Base-by-base conservation (phyloP, 257 asterid species). In the Solanum piurae region DNA sequence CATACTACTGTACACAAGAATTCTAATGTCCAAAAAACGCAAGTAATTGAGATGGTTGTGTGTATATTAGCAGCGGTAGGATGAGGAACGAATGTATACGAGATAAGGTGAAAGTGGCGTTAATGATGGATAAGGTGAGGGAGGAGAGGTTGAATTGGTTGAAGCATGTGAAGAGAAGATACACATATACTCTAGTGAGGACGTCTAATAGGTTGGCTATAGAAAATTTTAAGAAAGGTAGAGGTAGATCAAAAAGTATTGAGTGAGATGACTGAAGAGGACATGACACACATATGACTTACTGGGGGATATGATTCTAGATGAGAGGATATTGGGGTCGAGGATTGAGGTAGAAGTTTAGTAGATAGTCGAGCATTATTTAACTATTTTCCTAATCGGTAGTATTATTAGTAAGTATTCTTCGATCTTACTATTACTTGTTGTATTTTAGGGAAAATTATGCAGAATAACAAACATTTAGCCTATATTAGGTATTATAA, bases 271-370 rank as follows among this genome's bases (percentile, higher is more conserved):
- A 55, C 7, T 55, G 25, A 1, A 20, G 4, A 55, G n/a, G 25
- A 7, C 4, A 20, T 55, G 64, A 1, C 64, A 55, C n/a, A 16
- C 23, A 16, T 16, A 52, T 49, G 3, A 49, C n/a, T 55, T 55
- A 18, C 0, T 2, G 4, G 0, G 1, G 9, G 4, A 55, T 4
- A 55, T 55, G n/a, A 55, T 18, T 55, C n/a, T 55, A 55, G 4
- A 55, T 18, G 23, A 1, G 0, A 55, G 64, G n/a, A 18, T 55
- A 52, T 2, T 0, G 7, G 0, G 3, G 9, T 14, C 0, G 23
- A 52, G 3, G 3, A 52, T 52, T 55, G 9, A 55, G 10, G n/a
- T 55, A 20, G 4, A 18, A 55, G n/a, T 55, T 55, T 55, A 55
- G n/a, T 55, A 18, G n/a, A 55, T 55, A 55, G 10, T 55, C n/a